These are phyloP conservation scores for Arbutus unedo DNA, from an alignment of 148 eudicot species.

Conservation along the genomic window DNA sequence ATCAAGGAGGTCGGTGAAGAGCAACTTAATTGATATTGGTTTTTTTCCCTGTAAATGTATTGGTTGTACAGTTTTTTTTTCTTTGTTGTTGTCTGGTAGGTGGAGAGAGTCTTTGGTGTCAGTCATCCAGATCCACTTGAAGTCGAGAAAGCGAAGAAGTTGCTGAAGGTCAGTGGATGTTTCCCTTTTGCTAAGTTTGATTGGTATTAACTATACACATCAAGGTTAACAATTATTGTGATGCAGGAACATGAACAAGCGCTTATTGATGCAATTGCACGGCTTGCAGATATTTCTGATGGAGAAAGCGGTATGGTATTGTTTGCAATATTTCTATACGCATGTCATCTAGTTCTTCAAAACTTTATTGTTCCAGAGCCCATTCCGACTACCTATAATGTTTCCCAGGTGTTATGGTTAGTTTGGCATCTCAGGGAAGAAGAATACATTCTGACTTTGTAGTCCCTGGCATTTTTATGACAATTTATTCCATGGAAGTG, in stretches of 20 bases:
- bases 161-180: slow-evolving; percentile 42
- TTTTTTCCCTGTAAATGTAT: neutral
- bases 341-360: neutral
- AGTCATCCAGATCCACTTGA: slow-evolving; percentile 57
- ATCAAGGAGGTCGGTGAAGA: slow-evolving; percentile 51
- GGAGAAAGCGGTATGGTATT: slow-evolving; percentile 49
- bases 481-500: neutral
- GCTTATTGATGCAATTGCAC: slow-evolving; percentile 49
- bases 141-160: slow-evolving; percentile 61
- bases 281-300: slow-evolving; percentile 50
- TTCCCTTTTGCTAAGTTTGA: neutral
- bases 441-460: neutral
- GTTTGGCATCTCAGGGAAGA: neutral
- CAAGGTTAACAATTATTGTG: neutral
- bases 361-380: neutral
- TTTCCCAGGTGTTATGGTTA: neutral
- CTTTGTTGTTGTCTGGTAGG: slow-evolving; percentile 33
- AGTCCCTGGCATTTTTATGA: neutral
- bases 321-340: neutral
- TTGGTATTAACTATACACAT: neutral
- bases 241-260: slow-evolving; percentile 58
- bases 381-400: neutral
- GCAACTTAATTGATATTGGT: neutral
- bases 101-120: slow-evolving; percentile 56
- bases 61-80: neutral